Base-by-base conservation (phyloP, 352 stramenopile species). In the Phytophthora idaei region DNA sequence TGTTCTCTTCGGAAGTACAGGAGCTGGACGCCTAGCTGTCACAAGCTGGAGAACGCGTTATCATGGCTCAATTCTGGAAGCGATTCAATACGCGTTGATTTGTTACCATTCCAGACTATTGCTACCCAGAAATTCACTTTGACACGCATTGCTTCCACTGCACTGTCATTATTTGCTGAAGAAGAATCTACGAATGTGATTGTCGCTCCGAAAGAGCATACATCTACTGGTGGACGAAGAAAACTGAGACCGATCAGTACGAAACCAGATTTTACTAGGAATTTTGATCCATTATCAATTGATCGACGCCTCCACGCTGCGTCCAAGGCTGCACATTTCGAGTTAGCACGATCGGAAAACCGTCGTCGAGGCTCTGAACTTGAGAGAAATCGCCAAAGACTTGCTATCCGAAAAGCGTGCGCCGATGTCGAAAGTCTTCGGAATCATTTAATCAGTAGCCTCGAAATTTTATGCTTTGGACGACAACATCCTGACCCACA, bases 401-500 rank as follows among this genome's bases (percentile, higher is more conserved):
- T 83, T 9, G 49, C 42, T 49, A 53, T 90, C 4, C 59, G 31
- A 15, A 47, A 60, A 15, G 46, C 70, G 11, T 77, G 64, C 25
- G 27, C 31, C 8, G 52, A 67, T 29, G 49, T 81, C 3, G 70
- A 86, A 57, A 65, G 57, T 15, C 45, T 85, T 29, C 76, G 79
- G 11, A 34, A 29, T 5, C 67, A 78, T 57, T 71, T 84, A 46
- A 32, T 78, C 2, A 21, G 39, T 3, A 77, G 81, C 12, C 51
- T 92, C 0, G 50, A 36, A 4, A 42, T 90, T 6, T 42, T 92
- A 5, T 75, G 44, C 49, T 69, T 34, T 29, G 83, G 74, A 11
- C 63, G 83, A n/a, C 21, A 63, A 3, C 83, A 90, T 31, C 72
- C 81, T 27, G 68, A 83, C 8, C 61, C 67, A 0, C 53, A 73